A percentile compares a stretch with the other conserved stretches of the same genome.
Evolutionary conservation across 2,329 filamentous ascomycete genomes (phyloP).

Genomic region (Gyromitra esculenta): DNA sequence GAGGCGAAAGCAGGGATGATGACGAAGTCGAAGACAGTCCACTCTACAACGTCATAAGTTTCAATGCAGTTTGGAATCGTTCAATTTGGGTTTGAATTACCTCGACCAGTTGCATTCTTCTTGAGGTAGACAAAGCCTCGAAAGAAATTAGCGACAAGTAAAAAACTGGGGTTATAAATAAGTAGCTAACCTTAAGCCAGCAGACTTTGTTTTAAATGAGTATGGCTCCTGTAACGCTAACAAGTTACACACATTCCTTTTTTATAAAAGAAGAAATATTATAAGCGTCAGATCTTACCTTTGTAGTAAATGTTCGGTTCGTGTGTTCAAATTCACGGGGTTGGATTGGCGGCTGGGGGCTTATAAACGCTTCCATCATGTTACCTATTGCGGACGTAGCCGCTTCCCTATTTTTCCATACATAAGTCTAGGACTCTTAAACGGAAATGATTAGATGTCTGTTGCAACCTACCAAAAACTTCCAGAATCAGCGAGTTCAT

Average conservation of each 20-base stretch:
- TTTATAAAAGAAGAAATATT: neutral
- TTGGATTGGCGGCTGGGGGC: constrained; percentile 45
- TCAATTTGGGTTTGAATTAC: constrained; percentile 16
- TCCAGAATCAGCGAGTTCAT: constrained; percentile 37
- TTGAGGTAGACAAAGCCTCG: constrained; percentile 60
- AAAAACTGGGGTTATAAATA: constrained; percentile 15
- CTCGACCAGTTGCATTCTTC: constrained; percentile 73
- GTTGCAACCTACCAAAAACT: constrained; percentile 48
- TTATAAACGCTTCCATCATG: constrained; percentile 53
- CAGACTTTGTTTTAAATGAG: constrained; percentile 55
- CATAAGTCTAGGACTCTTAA: constrained; percentile 21
- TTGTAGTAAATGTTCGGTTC: constrained; percentile 56
- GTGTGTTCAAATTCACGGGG: constrained; percentile 53
- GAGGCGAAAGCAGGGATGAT: constrained; percentile 87
- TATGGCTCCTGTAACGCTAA: constrained; percentile 53
- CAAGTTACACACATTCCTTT: constrained; percentile 16
- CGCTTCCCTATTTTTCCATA: constrained; percentile 41
- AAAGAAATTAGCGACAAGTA: constrained; percentile 32
- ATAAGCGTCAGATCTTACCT: constrained; percentile 37
- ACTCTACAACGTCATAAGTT: constrained; percentile 70
- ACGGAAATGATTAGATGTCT: neutral
- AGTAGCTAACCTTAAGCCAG: constrained; percentile 49
- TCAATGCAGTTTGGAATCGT: neutral
- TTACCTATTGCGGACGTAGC: constrained; percentile 49
- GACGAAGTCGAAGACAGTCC: constrained; percentile 86